Evolutionary conservation across 257 asterid species (phyloP), one percentile per base, ranked within the genome.

Genomic region (Phtheirospermum japonicum): DNA sequence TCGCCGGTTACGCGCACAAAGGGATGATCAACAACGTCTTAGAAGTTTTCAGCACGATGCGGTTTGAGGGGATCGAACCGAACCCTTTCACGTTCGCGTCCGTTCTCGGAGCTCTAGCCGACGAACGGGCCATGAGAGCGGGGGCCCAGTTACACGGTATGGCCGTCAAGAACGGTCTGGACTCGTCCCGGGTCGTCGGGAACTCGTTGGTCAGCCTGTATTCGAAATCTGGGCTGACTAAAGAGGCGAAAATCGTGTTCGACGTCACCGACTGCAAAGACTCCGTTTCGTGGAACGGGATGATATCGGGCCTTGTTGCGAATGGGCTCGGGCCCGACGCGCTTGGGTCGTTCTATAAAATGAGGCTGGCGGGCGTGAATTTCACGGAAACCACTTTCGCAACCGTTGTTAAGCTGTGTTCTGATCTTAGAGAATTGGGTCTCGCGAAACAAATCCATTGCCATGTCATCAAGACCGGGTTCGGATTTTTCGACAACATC

Each of bases 281-380:
- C 69, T 70, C 81, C 36, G 86, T 86, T 57, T 89, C 99, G 45
- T 92, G 97, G 99, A 92, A 89, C 68, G 90, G 91, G 70, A 83
- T 92, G 97, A 83, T 92, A 65, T 75, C 93, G 39, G 97, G 96
- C 66, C 85, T 92, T 62, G 72, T 83, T 40, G 64, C 67, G 6
- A 89, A 85, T 10, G 90, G 96, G 19, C 85, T 77, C 69, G 79
- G 82, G 28, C 53, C 72, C 39, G 88, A 85, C 73, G 96, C 96
- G 57, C 77, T 92, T 42, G 76, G 80, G 62, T 5, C 83, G 77
- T 83, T 89, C 69, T 52, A 68, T 65, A 57, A 52, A 69, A 89
- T 92, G 99, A 83, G 83, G 71, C 71, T 66, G 66, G 79, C 83
- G n/a, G 83, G 84, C 61, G 76, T 89, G 56, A 75, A 70, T 31